Evolutionary conservation across 148 eudicot species (phyloP).

Genomic region (Salicornia ramosissima): DNA sequence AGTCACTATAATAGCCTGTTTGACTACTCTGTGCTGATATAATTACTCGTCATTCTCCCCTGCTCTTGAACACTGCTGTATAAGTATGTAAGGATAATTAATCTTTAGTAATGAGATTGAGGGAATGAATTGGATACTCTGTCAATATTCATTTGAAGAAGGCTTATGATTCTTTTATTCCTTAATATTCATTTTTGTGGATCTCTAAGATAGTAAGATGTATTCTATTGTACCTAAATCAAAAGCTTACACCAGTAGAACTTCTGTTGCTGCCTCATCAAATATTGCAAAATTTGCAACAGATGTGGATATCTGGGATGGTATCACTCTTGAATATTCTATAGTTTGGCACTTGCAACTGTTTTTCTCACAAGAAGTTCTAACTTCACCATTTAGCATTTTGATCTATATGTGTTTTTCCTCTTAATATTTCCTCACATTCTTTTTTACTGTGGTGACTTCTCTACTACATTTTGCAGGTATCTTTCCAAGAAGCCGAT

Average conservation of each 20-base stretch:
- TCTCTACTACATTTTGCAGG: too few species aligned
- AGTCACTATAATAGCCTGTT: neutral
- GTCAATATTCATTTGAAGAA: neutral
- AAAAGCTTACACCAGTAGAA: constrained; percentile 54
- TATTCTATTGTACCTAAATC: constrained; percentile 57
- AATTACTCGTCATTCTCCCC: neutral
- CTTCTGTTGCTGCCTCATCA: constrained; percentile 38
- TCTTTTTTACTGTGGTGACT: too few species aligned
- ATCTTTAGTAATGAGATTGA: too few species aligned
- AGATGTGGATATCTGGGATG: constrained; percentile 94
- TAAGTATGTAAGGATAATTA: neutral
- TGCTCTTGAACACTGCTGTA: neutral
- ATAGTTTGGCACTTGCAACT: constrained; percentile 92
- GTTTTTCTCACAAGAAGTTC: constrained; percentile 90
- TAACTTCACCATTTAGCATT: constrained; percentile 20
- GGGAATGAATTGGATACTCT: too few species aligned
- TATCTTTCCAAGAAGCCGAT: too few species aligned
- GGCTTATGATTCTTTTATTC: constrained; percentile 5
- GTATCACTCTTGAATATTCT: constrained; percentile 85
- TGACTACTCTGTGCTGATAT: neutral
- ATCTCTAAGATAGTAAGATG: constrained; percentile 48
- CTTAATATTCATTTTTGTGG: constrained; percentile 16
- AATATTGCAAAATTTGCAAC: constrained; percentile 42
- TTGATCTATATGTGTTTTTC: too few species aligned
- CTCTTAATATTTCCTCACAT: too few species aligned